Percentiles rank a stretch among this genome's conserved stretches.
These are phyloP conservation scores for Leccinum ochraceum DNA, from an alignment of 768 basidiomycete genomes.

Conservation along the genomic window DNA sequence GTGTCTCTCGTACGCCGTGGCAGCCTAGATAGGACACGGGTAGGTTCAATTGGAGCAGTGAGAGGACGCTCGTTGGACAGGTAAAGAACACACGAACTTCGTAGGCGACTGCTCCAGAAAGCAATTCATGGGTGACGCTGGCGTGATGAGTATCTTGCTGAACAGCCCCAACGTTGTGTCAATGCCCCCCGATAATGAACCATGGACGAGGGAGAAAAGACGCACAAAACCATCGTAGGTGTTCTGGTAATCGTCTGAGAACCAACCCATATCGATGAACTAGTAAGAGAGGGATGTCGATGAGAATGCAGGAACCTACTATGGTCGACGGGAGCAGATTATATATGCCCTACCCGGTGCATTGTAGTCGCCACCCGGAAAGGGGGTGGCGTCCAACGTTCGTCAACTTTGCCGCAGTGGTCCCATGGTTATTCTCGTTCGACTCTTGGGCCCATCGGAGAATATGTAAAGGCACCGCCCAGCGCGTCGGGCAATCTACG, in stretches of 20 bases:
- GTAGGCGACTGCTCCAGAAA: slow-evolving; percentile 20
- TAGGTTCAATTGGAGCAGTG: neutral
- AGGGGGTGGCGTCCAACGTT: neutral
- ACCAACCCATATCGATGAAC: slow-evolving; percentile 13
- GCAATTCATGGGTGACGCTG: slow-evolving; percentile 15
- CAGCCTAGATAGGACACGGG: slow-evolving; percentile 9
- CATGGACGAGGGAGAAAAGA: neutral
- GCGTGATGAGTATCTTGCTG: slow-evolving; percentile 14
- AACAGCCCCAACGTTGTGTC: neutral
- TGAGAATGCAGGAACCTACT: too few species aligned
- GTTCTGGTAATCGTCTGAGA: neutral
- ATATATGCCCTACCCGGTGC: slow-evolving; percentile 16
- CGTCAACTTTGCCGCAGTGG: neutral
- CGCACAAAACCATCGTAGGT: slow-evolving; percentile 6
- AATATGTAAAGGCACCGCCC: neutral
- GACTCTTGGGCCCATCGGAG: neutral
- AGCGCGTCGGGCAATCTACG: neutral
- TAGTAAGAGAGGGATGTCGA: slow-evolving; percentile 1
- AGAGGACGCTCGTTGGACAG: neutral
- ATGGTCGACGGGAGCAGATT: neutral
- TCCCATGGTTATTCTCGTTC: slow-evolving; percentile 13
- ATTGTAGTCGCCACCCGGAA: slow-evolving; percentile 17
- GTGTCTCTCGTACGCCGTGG: slow-evolving; percentile 23
- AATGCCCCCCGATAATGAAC: neutral
- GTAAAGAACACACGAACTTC: slow-evolving; percentile 14